A percentile compares a stretch with the other conserved stretches of the same genome.
Conservation (phyloP, 768 basidiomycete species). For the Mycena rebaudengoi region DNA sequence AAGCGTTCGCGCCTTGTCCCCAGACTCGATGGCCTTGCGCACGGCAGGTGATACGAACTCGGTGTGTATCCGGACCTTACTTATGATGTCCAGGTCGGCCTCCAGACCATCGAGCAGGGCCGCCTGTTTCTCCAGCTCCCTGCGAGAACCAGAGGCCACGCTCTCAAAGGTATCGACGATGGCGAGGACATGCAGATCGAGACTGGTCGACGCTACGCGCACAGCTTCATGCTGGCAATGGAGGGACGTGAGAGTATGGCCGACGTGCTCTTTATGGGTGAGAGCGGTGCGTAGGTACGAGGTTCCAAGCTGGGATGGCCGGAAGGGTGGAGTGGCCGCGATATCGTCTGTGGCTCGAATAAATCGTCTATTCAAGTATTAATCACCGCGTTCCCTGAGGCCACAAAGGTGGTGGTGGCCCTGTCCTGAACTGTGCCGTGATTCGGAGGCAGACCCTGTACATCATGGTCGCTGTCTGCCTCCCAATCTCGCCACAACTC, state of each 20-base stretch:
- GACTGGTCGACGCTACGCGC: constrained; percentile 73
- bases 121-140: constrained; percentile 75
- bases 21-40: constrained; percentile 75
- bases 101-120: constrained; percentile 69
- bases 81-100: constrained; percentile 76
- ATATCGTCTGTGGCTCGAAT: constrained; percentile 61
- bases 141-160: constrained; percentile 60
- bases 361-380: constrained; percentile 2
- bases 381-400: too few relatives aligned
- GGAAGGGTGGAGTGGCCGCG: constrained; percentile 76
- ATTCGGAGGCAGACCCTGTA: too few relatives aligned
- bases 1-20: constrained; percentile 71
- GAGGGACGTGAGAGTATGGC: constrained; percentile 58
- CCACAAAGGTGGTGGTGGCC: too few relatives aligned
- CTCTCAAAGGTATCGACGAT: constrained; percentile 76
- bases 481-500: too few relatives aligned
- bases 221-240: constrained; percentile 75
- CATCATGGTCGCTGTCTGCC: too few relatives aligned
- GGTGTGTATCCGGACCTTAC: constrained; percentile 70
- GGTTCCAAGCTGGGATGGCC: constrained; percentile 70
- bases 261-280: constrained; percentile 69
- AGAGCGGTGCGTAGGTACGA: constrained; percentile 73
- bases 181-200: constrained; percentile 78
- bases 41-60: constrained; percentile 78
- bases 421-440: too few relatives aligned